phyloP scores from a whole-genome alignment of 2,329 filamentous ascomycete species.

The Talaromyces rugulosus region DNA sequence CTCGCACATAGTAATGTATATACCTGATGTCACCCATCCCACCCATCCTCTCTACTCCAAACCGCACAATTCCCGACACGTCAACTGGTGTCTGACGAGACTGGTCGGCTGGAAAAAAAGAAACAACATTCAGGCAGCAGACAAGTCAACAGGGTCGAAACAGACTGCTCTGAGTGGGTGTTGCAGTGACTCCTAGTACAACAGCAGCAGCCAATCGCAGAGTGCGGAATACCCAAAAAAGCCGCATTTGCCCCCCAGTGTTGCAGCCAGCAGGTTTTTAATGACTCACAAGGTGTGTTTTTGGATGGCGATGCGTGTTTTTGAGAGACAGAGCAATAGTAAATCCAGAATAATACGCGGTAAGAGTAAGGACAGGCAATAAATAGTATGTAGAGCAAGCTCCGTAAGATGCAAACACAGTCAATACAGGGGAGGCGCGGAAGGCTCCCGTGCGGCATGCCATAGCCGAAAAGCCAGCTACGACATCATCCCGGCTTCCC shows the following conservation, averaged over 20 bases:
- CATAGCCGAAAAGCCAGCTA: conserved; percentile 4
- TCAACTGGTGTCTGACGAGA: background rate
- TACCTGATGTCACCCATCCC: background rate
- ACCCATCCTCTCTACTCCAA: background rate
- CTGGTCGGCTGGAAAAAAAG: background rate
- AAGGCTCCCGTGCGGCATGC: background rate
- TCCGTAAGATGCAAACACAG: no score
- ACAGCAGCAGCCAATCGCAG: background rate
- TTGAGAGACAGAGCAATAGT: background rate
- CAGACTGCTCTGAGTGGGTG: background rate
- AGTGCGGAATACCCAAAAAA: background rate
- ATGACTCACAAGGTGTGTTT: background rate
- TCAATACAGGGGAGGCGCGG: background rate
- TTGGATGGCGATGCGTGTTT: background rate
- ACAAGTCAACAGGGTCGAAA: background rate
- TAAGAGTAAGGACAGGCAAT: background rate
- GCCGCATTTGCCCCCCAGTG: background rate
- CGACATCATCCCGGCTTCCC: conserved; percentile 9
- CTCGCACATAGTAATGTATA: background rate
- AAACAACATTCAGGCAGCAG: background rate
- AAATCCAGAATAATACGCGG: background rate
- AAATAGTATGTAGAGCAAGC: background rate
- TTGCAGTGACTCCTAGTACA: background rate
- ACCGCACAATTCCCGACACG: background rate
- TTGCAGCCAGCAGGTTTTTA: background rate